Evolutionary conservation across 352 stramenopile species (phyloP), one percentile per base, ranked within the genome.

Genomic region (Phytophthora megakarya): DNA sequence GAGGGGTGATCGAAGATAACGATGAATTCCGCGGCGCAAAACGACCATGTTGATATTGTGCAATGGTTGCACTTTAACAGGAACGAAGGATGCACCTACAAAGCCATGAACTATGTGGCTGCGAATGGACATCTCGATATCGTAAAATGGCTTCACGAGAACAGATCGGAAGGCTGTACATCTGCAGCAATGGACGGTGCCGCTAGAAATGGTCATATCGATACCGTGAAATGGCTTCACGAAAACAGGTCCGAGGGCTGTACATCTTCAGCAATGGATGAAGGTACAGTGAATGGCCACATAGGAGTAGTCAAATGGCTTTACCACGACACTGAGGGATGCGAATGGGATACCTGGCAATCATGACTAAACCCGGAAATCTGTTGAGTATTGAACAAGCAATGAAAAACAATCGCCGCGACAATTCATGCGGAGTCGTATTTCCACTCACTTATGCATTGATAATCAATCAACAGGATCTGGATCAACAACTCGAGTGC

Each of bases 91-190:
- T 70, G 68, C 22, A 65, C 53, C 32, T 44, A 15, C 0, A 35
- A 47, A 51, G 70, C 61, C 9, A 81, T 81, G 70, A 66, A 81
- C 52, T 43, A 53, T 33, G 73, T 67, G 13, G 67, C 73, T 8
- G 48, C 28, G 22, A 47, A 67, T 26, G 67, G 70, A 0, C 71
- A 77, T 21, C 38, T 77, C n/a, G 33, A 74, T 12, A 69, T 81
- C 5, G 70, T 77, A 5, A 47, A 55, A 42, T 81, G 61, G 61
- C 44, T 81, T 5, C 67, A 81, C 26, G 21, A 13, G 26, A 19
- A 67, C 22, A 66, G 70, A 15, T 22, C 11, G 25, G 73, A 81
- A 59, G 73, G 73, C 40, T 76, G 66, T 23, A 75, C 64, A 5
- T 45, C 26, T 3, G 33, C 54, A 23, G 70, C 73, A 5, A 76